Base-by-base conservation (phyloP, 495 filamentous ascomycete species). In the Penicillium coffeae region DNA sequence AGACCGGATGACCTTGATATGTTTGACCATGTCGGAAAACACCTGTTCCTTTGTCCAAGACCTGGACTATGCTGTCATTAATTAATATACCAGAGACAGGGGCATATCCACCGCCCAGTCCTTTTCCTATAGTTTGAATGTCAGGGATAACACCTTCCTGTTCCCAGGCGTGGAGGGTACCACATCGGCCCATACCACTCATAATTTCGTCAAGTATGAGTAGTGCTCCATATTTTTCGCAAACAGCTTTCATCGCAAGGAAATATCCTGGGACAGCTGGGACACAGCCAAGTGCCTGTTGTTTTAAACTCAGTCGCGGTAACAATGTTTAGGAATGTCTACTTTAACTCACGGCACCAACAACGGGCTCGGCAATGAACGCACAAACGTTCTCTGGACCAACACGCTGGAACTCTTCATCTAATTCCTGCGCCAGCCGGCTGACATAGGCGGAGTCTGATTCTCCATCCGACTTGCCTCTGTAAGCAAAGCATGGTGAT, bases 191-290 rank as follows among this genome's bases (percentile, higher is more conserved):
- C 79, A 87, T 88, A 0, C 86, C 88, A 56, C 84, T 81, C 87
- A 92, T 90, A 27, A 89, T 78, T 50, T 92, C 88, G 47, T 92
- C 88, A 5, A 87, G 65, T 38, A 90, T 83, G 21, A 88, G 69
- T 2, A 90, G 74, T 0, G 80, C 82, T 21, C 83, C 86, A 54
- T 88, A 71, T 48, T 77, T 77, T 21, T 80, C 65, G 58, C 86
- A 89, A 3, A 91, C 56, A 3, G 64, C 60, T 58, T 76, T 75
- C 68, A 89, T 79, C 30, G 80, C 81, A 32, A 66, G 63, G 45
- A 88, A 75, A 50, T 89, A 91, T 0, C 83, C 85, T 0, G 71
- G 64, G 3, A 85, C 76, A 8, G 82, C 70, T 9, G 84, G 76
- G 8, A 85, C 34, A 30, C 44, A 47, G 8, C 44, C 44, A 38